Evolutionary conservation across 768 basidiomycete genomes (phyloP).

Genomic region (Rhodocollybia butyracea): DNA sequence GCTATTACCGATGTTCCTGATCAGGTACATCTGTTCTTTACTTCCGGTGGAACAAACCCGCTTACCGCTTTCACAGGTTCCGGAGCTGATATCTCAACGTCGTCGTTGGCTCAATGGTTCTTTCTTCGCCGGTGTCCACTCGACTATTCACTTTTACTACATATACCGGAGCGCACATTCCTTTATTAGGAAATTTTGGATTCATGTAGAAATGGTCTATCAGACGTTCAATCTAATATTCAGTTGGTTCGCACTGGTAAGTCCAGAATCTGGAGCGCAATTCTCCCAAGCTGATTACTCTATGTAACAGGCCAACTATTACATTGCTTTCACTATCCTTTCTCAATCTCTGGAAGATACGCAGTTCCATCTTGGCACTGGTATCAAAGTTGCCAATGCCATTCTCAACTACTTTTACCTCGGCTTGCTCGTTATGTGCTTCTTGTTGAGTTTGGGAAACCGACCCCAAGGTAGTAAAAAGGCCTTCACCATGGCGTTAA

Average conservation of each 20-base stretch:
- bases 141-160: conserved; percentile 90
- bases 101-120: conserved; percentile 97
- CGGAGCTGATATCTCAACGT: conserved; percentile 92
- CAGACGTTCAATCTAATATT: conserved; percentile 89
- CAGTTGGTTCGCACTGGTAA: conserved; percentile 83
- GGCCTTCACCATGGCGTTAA: conserved; percentile 80
- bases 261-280: conserved; percentile 20
- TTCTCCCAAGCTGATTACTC: not conserved
- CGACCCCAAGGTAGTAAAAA: conserved; percentile 88
- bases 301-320: conserved; percentile 72
- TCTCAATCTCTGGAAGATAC: conserved; percentile 70
- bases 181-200: conserved; percentile 85
- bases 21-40: conserved; percentile 43
- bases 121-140: conserved; percentile 96
- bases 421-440: conserved; percentile 83
- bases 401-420: conserved; percentile 86
- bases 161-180: conserved; percentile 88
- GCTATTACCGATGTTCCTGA: conserved; percentile 94
- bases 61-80: conserved; percentile 45
- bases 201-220: conserved; percentile 92
- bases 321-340: conserved; percentile 83
- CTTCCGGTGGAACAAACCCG: not conserved
- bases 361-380: conserved; percentile 49
- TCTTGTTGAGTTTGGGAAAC: conserved; percentile 86
- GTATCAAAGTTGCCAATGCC: conserved; percentile 70